Evolutionary conservation across 2,329 filamentous ascomycete genomes (phyloP).

Genomic region (Epichloe hybrida): DNA sequence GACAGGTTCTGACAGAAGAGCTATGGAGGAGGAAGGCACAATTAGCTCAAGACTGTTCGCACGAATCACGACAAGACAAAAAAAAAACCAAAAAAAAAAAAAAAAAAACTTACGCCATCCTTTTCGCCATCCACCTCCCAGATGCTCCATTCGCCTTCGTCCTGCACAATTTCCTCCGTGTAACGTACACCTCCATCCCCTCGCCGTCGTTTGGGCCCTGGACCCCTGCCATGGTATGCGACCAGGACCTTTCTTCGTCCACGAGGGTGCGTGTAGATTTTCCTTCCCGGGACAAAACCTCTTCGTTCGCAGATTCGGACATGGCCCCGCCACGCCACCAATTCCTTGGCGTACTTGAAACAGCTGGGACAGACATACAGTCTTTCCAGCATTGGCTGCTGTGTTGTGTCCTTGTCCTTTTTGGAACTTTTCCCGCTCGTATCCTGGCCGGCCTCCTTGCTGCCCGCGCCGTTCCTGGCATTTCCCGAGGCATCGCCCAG

Average conservation of each 20-base stretch:
- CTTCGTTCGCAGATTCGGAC: conserved; percentile 41
- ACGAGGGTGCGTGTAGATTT: conserved; percentile 56
- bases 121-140: conserved; percentile 88
- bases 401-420: conserved; percentile 20
- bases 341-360: conserved; percentile 74
- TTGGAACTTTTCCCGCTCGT: conserved; percentile 16
- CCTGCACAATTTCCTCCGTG: conserved; percentile 30
- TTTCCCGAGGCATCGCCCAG: conserved; percentile 35
- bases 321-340: conserved; percentile 45
- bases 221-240: conserved; percentile 16
- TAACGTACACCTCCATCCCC: conserved; percentile 23
- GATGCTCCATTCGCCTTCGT: conserved; percentile 67
- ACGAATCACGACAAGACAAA: background rate
- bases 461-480: conserved; percentile 11
- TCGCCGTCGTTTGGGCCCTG: conserved; percentile 24
- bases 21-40: conserved; percentile 18
- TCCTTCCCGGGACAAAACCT: conserved; percentile 46
- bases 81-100: conserved; percentile 8
- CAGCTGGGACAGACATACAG: conserved; percentile 86
- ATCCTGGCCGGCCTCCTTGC: conserved; percentile 17
- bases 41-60: background rate
- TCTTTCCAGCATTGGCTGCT: conserved; percentile 41
- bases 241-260: conserved; percentile 28
- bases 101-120: conserved; percentile 44
- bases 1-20: conserved; percentile 92